Base-by-base conservation (phyloP, 768 basidiomycete species). In the Favolaschia claudopus region DNA sequence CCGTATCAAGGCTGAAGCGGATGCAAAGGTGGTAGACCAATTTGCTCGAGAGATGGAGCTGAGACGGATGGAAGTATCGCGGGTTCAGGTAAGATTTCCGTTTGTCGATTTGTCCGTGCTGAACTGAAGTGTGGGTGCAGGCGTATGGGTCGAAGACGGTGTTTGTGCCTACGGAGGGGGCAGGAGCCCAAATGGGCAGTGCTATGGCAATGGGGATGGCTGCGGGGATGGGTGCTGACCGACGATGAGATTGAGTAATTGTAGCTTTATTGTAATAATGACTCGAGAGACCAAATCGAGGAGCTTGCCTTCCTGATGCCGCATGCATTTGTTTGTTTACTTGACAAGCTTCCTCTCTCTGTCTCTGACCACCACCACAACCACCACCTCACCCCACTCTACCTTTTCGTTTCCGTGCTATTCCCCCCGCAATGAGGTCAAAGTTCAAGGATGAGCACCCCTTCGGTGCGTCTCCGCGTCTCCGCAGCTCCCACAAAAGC, bases 401-500 rank as follows among this genome's bases (percentile, higher is more conserved):
- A 50, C 49, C 57, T 47, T 60, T 46, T 57, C 39, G 29, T 58
- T 57, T 44, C 60, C 60, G 63, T 48, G 57, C 52, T 66, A 59
- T 62, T 31, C 43, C 60, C 27, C 8, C 27, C 19, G 49, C 69
- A 79, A 94, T 94, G 92, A 87, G 92, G 77, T 94, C 93, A 72
- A 95, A 95, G 79, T 96, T 96, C 83, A 96, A 95, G 88, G 96
- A 98, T 78, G 96, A 99, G 79, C 96, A 99, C 77, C 94, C 94
- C 62, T 99, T 98, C 74, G 96, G 96, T 96, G 49, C 69, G 88
- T 79, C 37, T 45, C n/a, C 69, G 65, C 48, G 52, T 15, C 32
- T 61, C 61, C 70, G 67, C 63, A 60, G 58, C 58, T 61, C 40
- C 58, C 47, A n/a, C n/a, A n/a, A n/a, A n/a, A n/a, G n/a, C 65